A percentile compares a stretch with the other conserved stretches of the same genome.
Conservation (phyloP, 202 grass and related monocot species). For the Hordeum pubiflorum region DNA sequence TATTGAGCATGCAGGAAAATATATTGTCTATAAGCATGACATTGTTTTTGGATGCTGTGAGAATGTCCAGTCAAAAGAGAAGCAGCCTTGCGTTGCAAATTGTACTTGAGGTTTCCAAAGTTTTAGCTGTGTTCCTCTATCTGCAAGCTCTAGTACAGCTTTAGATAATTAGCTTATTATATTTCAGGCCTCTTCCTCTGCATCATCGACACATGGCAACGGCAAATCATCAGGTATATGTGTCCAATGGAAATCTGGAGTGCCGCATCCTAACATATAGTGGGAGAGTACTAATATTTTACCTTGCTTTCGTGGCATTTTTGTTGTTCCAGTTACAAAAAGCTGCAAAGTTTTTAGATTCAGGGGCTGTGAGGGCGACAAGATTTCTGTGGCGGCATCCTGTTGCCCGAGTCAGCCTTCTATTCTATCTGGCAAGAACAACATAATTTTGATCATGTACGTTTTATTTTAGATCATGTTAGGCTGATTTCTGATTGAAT, state of each 20-base stretch:
- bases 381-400: slow-evolving; percentile 99
- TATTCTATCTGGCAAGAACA: slow-evolving; percentile 82
- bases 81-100: not conserved
- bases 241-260: not conserved
- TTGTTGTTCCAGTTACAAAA: slow-evolving; percentile 80
- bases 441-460: slow-evolving; percentile 1
- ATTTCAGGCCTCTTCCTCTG: slow-evolving; percentile 88
- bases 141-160: slow-evolving; percentile 18
- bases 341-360: slow-evolving; percentile 89
- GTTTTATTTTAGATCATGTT: not conserved
- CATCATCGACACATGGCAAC: slow-evolving; percentile 88
- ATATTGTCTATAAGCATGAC: not conserved
- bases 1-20: not conserved
- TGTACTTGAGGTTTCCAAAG: not conserved
- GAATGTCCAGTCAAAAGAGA: not conserved
- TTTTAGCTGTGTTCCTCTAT: slow-evolving; percentile 1
- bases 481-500: not conserved
- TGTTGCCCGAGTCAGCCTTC: slow-evolving; percentile 77
- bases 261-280: not conserved
- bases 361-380: slow-evolving; percentile 85
- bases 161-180: slow-evolving; percentile 28
- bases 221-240: slow-evolving; percentile 72
- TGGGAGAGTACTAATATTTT: not conserved
- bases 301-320: slow-evolving; percentile 1
- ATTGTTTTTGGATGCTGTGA: not conserved